Evolutionary conservation across 1,284 basidiomycete species (phyloP).

Genomic region (Sanghuangporus baumii): DNA sequence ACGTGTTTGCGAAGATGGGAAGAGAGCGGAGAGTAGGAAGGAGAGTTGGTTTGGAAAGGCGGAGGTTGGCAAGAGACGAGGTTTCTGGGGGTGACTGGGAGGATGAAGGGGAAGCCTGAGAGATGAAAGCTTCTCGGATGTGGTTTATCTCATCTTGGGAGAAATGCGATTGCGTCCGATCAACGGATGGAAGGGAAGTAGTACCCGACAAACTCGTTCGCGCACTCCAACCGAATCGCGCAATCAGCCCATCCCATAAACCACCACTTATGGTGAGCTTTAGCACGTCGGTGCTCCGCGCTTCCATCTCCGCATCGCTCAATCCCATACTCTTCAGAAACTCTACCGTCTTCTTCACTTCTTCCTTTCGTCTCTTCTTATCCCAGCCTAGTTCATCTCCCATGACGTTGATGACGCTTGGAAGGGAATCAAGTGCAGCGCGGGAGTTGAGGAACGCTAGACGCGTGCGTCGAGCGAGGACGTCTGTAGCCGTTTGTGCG

Average conservation of each 20-base stretch:
- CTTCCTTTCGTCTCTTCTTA: constrained; percentile 45
- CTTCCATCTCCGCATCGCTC: constrained; percentile 27
- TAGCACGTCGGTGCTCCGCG: not conserved
- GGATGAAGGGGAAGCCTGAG: constrained; percentile 23
- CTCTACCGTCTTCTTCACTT: constrained; percentile 55
- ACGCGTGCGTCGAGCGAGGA: constrained; percentile 70
- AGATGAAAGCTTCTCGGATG: constrained; percentile 53
- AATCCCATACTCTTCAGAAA: constrained; percentile 78
- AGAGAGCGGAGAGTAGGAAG: constrained; percentile 37
- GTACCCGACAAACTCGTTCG: constrained; percentile 25
- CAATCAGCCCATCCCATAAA: not conserved
- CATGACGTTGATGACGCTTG: constrained; percentile 43
- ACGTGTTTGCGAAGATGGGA: constrained; percentile 50
- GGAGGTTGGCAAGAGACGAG: constrained; percentile 23
- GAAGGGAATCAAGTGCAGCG: constrained; percentile 75
- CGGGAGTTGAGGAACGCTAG: constrained; percentile 37
- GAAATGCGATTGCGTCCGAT: constrained; percentile 53
- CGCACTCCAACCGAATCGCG: constrained; percentile 26
- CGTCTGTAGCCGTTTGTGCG: constrained; percentile 69
- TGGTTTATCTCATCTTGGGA: constrained; percentile 63
- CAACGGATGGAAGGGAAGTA: constrained; percentile 19
- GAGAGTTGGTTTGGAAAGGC: constrained; percentile 25
- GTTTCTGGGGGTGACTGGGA: constrained; percentile 24
- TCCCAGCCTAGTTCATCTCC: constrained; percentile 58
- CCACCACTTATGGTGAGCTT: not conserved